Percentiles rank a stretch among this genome's conserved stretches.
phyloP scores from a whole-genome alignment of 768 basidiomycete genomes.

The Xerocomellus chrysenteron region DNA sequence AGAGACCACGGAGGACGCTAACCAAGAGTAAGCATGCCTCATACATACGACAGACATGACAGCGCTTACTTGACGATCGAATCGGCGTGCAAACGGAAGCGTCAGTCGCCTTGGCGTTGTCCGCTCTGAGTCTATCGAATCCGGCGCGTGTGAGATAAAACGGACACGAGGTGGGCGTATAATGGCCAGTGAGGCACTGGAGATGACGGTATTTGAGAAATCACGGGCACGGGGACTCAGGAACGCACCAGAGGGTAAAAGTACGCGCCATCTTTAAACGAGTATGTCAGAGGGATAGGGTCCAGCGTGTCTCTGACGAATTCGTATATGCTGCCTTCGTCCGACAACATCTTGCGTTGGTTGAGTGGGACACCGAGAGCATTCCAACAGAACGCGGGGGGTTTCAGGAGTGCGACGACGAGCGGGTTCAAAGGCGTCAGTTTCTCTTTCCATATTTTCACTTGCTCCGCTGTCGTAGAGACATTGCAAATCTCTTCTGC shows the following conservation, averaged over 20 bases:
- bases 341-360: conserved; percentile 59
- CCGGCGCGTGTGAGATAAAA: conserved; percentile 62
- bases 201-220: conserved; percentile 5
- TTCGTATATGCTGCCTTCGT: conserved; percentile 49
- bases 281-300: conserved; percentile 44
- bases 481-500: conserved; percentile 56
- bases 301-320: conserved; percentile 54
- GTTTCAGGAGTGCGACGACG: conserved; percentile 50
- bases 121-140: conserved; percentile 53
- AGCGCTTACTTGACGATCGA: conserved; percentile 58
- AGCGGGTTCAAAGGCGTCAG: conserved; percentile 58
- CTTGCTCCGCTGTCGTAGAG: conserved; percentile 55
- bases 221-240: not conserved
- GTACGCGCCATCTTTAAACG: conserved; percentile 63
- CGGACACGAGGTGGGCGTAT: conserved; percentile 59
- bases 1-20: conserved; percentile 47
- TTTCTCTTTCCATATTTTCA: conserved; percentile 57
- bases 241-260: conserved; percentile 56
- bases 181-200: conserved; percentile 48
- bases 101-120: conserved; percentile 45
- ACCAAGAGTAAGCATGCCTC: not conserved
- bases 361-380: conserved; percentile 74
- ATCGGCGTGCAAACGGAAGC: conserved; percentile 73
- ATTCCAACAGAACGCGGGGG: conserved; percentile 64
- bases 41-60: not conserved